Conservation (phyloP, 192 early-diverging fungal genomes). For the Phycomyces blakesleeanus region DNA sequence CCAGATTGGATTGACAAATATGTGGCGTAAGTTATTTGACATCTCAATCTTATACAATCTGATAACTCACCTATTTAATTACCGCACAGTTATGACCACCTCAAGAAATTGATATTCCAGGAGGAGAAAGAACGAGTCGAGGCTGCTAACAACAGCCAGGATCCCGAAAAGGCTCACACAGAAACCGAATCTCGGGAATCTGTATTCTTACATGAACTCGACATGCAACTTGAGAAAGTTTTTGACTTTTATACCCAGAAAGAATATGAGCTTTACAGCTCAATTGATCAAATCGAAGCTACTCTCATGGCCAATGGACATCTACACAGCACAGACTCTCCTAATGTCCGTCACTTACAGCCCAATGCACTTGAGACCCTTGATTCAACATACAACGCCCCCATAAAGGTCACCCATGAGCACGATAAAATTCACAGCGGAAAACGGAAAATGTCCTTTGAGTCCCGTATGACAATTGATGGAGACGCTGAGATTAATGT, state of each 20-base stretch:
- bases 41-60: background rate
- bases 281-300: constrained; percentile 44
- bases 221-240: constrained; percentile 70
- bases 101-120: constrained; percentile 35
- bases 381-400: constrained; percentile 8
- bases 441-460: constrained; percentile 18
- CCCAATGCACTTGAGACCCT: background rate
- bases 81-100: constrained; percentile 29
- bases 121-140: constrained; percentile 35
- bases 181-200: constrained; percentile 1
- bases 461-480: constrained; percentile 25
- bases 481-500: constrained; percentile 13
- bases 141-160: constrained; percentile 5
- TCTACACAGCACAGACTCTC: background rate
- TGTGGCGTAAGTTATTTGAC: constrained; percentile 53
- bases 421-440: background rate
- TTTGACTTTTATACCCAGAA: constrained; percentile 65
- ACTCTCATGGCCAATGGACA: constrained; percentile 31
- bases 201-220: constrained; percentile 59
- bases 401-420: background rate
- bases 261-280: constrained; percentile 56
- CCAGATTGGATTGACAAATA: constrained; percentile 83
- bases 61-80: constrained; percentile 1
- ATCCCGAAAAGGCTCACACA: constrained; percentile 10
- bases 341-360: background rate